Base-by-base conservation (phyloP, 345 rosid species). In the Arabis alpina region DNA sequence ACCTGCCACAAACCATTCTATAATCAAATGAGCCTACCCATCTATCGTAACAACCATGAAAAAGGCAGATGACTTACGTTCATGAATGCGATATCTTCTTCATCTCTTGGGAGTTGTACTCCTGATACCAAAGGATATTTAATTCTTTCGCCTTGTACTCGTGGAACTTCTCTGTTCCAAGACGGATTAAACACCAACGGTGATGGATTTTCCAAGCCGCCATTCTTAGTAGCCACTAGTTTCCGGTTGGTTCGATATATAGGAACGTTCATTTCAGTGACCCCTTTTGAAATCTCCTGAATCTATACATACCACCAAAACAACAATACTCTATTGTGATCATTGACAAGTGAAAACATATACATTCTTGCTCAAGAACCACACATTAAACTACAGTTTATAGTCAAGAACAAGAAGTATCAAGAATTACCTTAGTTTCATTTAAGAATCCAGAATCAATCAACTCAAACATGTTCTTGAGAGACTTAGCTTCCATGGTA, bases 31-130 rank as follows among this genome's bases (percentile, higher is more conserved):
- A 52, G n/a, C n/a, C 37, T 11, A 53, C 6, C 32, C 12, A 25
- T 30, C 66, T 15, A 43, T 43, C n/a, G 4, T 25, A 67, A 19
- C 28, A 27, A 44, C 25, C 3, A 19, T 4, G 28, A n/a, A 41
- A 64, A 10, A 6, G 49, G 19, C n/a, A 10, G 6, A n/a, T 23
- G 66, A 65, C 82, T 81, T 78, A 87, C 91, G 63, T 82, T 88
- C 97, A 88, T 83, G 71, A 87, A 93, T 43, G 94, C 96, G 36
- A 93, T 80, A 81, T 88, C 91, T 74, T 88, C 86, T 5, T 93
- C 87, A 63, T 59, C 66, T 39, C 42, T 53, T 7, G 91, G 98
- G 64, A 68, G 82, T 55, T 48, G 56, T 25, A 79, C 37, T 36
- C 80, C 85, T 1, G 83, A 63, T 2, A 45, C 10, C 0, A 60